These are phyloP conservation scores for Candida tropicalis DNA, from an alignment of 1,139 yeast species.

Conservation along the genomic window DNA sequence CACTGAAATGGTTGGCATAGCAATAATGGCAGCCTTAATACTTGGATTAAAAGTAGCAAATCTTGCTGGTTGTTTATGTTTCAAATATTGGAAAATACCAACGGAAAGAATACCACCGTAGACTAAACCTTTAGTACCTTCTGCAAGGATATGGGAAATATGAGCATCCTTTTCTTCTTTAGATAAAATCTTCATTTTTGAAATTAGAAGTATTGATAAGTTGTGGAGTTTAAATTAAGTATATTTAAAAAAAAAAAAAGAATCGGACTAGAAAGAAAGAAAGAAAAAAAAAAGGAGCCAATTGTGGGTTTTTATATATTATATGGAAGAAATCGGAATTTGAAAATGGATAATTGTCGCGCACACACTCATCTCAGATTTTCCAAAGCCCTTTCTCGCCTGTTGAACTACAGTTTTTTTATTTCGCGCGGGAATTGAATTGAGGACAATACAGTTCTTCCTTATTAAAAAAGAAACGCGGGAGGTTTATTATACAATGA, in stretches of 20 bases:
- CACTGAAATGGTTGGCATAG: slow-evolving; percentile 44
- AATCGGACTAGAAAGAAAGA: not conserved
- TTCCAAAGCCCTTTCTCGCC: slow-evolving; percentile 2
- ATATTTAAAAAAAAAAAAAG: not conserved
- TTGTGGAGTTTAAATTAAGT: not conserved
- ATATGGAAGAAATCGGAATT: slow-evolving; percentile 5
- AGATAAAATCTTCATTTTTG: slow-evolving; percentile 40
- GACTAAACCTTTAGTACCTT: slow-evolving; percentile 44
- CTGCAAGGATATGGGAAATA: slow-evolving; percentile 35
- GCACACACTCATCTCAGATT: not conserved
- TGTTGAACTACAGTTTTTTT: not conserved
- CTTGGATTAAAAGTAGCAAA: slow-evolving; percentile 41
- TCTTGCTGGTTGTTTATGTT: slow-evolving; percentile 35
- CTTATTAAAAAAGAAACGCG: no score
- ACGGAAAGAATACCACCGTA: slow-evolving; percentile 39
- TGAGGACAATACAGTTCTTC: no score
- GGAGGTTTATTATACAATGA: no score
- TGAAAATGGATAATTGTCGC: not conserved
- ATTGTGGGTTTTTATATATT: not conserved
- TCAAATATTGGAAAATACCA: slow-evolving; percentile 38
- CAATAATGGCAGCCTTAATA: slow-evolving; percentile 41
- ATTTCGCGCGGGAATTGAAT: slow-evolving; percentile 8
- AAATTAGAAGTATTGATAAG: no score
- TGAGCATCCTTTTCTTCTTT: slow-evolving; percentile 48
- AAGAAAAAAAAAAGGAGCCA: not conserved